Evolutionary conservation across 164 flowering plant species (phyloP), one percentile per base, ranked within the genome.

Genomic region (Liquidambar formosana): DNA sequence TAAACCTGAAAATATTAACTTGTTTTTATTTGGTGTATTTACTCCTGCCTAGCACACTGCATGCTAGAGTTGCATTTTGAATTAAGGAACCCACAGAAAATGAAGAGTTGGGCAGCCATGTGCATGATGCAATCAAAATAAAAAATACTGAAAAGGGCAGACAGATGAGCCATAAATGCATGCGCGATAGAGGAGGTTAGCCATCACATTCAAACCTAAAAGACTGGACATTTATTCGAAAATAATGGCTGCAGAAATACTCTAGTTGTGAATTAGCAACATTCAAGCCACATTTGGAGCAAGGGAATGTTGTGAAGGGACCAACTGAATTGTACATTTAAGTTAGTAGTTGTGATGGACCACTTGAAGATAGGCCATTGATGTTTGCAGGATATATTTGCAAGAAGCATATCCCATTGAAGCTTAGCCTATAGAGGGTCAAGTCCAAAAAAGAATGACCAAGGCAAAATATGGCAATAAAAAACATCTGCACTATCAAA

Each of bases 241-340:
- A 44, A 57, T 10, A 14, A 57, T 38, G 15, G 57, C 1, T 12
- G 22, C 44, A 1, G 8, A 54, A 53, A 52, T 66, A 54, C 61
- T 43, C 10, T 48, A 27, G 21, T 43, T 6, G 21, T 18, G 43
- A 44, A 28, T 23, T 67, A 44, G 19, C 22, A 54, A 53, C 45
- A n/a, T n/a, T 45, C 25, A 25, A 47, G 38, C 54, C 53, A 13
- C 25, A 13, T 5, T 14, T 44, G 12, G 5, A n/a, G 26, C 4
- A 58, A 26, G 9, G 53, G 71, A 67, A 67, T 67, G 71, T 58
- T 45, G 63, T 46, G 41, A 27, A 56, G 63, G 63, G 63, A 58
- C 71, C 64, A 58, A 67, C 5, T 12, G 65, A 41, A 33, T 23
- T 63, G 65, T 53, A 13, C 6, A 63, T 22, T 23, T 10, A 63